Base-by-base conservation (phyloP, 2,329 filamentous ascomycete species). In the Plectosphaerella plurivora region DNA sequence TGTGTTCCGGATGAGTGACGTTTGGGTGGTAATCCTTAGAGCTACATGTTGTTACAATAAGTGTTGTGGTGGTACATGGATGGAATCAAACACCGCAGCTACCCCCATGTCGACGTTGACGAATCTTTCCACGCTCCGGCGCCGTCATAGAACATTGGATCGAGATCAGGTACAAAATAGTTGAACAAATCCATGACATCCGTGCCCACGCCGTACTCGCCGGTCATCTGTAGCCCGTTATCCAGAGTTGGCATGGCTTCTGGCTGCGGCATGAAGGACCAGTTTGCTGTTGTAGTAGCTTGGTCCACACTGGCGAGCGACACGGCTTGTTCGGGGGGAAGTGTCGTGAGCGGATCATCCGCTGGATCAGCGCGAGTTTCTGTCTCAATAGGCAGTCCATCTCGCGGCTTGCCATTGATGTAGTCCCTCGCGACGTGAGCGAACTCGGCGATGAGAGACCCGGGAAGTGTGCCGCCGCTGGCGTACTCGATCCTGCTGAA, bases 401-500 rank as follows among this genome's bases (percentile, higher is more conserved):
- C 28, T 33, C 28, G 28, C 11, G 28, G 28, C 28, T 33, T 33
- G 8, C 8, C 58, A 47, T 63, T 65, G 15, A 72, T 65, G 35
- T 72, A 74, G 41, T 74, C 67, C 2, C 71, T 61, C 0, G 72
- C 72, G 46, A 75, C 72, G 52, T 73, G 63, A 0, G 68, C 63
- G 52, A 74, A 73, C 41, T 73, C 68, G 3, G 67, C 61, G 4
- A 73, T 58, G 5, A 72, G 57, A 1, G 68, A 71, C 1, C 63
- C 63, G 0, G 68, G 71, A 0, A 75, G 55, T 3, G 62, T 60
- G 1, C 69, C 68, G 2, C 60, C 63, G 15, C 69, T 71, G 10
- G 65, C 65, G 49, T 66, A 70, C 54, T 75, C 73, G 8, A 75
- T 59, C 8, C 68, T 61, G 47, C 68, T 71, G 45, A 76, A 76